Conservation (phyloP, 192 early-diverging fungal species). For the Coemansia sp. region DNA sequence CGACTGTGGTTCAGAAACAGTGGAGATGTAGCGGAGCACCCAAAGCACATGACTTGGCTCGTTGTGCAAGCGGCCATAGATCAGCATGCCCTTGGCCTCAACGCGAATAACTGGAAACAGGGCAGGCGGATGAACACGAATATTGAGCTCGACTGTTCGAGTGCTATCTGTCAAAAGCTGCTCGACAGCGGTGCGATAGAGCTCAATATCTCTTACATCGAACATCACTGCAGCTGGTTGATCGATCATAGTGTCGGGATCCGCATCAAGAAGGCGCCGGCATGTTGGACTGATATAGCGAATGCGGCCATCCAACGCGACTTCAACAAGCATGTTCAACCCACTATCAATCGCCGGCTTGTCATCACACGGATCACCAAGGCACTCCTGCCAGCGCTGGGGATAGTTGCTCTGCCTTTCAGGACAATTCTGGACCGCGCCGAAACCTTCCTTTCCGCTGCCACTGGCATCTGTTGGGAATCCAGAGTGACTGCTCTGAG, state of each 20-base stretch:
- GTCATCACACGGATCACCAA: not conserved
- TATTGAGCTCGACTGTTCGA: constrained; percentile 38
- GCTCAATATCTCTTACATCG: constrained; percentile 10
- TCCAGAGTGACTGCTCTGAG: too few relatives aligned
- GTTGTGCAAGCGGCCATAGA: constrained; percentile 21
- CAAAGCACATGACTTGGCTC: constrained; percentile 48
- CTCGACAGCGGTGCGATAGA: constrained; percentile 39
- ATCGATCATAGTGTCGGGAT: constrained; percentile 22
- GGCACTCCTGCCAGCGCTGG: too few relatives aligned
- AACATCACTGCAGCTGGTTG: constrained; percentile 35
- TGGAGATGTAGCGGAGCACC: constrained; percentile 32
- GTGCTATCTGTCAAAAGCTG: constrained; percentile 41
- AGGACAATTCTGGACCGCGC: too few relatives aligned
- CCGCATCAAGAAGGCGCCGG: constrained; percentile 22
- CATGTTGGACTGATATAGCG: constrained; percentile 47
- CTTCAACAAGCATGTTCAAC: constrained; percentile 41
- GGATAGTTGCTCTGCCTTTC: too few relatives aligned
- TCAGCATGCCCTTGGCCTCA: constrained; percentile 49
- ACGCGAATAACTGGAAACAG: constrained; percentile 6
- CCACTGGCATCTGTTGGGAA: too few relatives aligned
- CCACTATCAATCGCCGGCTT: constrained; percentile 24
- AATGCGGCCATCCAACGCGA: constrained; percentile 36
- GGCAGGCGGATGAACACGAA: constrained; percentile 21
- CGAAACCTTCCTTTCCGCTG: too few relatives aligned
- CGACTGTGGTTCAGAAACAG: not conserved